These are phyloP conservation scores for Salvia splendens DNA, from an alignment of 257 asterid genomes.

Conservation along the genomic window DNA sequence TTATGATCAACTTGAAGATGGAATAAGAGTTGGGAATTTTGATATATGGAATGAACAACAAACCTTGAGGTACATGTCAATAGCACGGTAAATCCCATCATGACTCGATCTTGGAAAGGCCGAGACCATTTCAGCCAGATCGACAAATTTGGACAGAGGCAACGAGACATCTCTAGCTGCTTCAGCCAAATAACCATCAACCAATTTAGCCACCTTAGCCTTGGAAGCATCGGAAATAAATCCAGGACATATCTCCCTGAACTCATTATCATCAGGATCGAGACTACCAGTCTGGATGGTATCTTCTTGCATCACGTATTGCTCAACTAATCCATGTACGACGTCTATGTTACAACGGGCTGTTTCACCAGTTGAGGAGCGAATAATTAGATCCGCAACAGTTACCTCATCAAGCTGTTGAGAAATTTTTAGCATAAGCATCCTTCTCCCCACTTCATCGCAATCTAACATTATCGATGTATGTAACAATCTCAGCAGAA, in stretches of 20 bases:
- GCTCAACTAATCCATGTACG: slow-evolving; percentile 60
- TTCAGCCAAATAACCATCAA: slow-evolving; percentile 81
- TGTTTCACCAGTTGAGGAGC: slow-evolving; percentile 54
- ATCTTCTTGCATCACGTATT: slow-evolving; percentile 55
- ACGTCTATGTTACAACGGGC: slow-evolving; percentile 49
- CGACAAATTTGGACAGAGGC: slow-evolving; percentile 57
- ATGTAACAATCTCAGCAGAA: slow-evolving; percentile 64
- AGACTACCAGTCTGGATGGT: slow-evolving; percentile 30
- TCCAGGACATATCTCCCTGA: slow-evolving; percentile 43
- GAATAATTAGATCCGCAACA: slow-evolving; percentile 55
- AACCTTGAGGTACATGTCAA: slow-evolving; percentile 58
- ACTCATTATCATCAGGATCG: slow-evolving; percentile 45
- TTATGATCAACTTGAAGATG: no score
- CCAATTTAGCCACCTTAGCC: slow-evolving; percentile 67
- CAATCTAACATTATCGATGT: slow-evolving; percentile 58
- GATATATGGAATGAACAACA: background rate
- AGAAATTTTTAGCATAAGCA: slow-evolving; percentile 62
- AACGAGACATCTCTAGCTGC: slow-evolving; percentile 65
- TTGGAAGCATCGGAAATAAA: slow-evolving; percentile 61
- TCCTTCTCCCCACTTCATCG: slow-evolving; percentile 50
- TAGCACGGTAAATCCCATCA: slow-evolving; percentile 48
- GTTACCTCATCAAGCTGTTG: slow-evolving; percentile 69
- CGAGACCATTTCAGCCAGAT: slow-evolving; percentile 69
- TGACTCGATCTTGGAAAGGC: slow-evolving; percentile 61
- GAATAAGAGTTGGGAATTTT: no score